Conservation (phyloP, 805 yeast genomes). For the Starmerella vitae region DNA sequence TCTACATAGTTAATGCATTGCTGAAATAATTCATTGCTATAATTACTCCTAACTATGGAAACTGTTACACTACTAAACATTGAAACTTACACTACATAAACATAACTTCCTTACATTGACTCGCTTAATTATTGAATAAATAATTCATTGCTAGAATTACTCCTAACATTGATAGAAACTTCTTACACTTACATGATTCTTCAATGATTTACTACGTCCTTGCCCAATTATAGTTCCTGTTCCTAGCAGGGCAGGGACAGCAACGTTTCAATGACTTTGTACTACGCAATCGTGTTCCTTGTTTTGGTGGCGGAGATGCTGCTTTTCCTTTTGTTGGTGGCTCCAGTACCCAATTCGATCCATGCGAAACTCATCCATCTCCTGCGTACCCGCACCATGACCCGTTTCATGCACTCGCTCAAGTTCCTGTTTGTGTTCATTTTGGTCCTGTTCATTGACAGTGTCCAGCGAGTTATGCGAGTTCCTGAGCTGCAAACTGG, state of each 20-base stretch:
- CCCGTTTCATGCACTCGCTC: constrained; percentile 60
- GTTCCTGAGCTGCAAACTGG: constrained; percentile 41
- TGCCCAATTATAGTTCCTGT: too few relatives aligned
- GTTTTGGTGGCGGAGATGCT: constrained; percentile 65
- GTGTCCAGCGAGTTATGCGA: constrained; percentile 67
- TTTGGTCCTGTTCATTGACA: constrained; percentile 68
- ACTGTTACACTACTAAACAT: too few relatives aligned
- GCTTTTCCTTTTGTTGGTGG: constrained; percentile 61
- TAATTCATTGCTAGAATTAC: too few relatives aligned
- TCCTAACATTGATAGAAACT: too few relatives aligned
- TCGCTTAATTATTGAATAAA: too few relatives aligned
- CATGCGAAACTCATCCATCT: constrained; percentile 55
- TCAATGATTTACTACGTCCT: too few relatives aligned
- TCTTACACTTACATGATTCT: too few relatives aligned
- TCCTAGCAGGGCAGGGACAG: neutral
- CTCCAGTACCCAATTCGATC: constrained; percentile 68
- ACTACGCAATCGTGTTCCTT: constrained; percentile 45
- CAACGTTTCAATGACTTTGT: constrained; percentile 29
- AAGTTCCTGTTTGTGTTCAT: constrained; percentile 77
- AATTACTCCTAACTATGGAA: too few relatives aligned
- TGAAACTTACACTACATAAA: too few relatives aligned
- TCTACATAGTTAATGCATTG: too few relatives aligned
- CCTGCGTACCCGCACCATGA: constrained; percentile 49
- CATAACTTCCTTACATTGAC: too few relatives aligned
- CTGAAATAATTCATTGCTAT: too few relatives aligned